Evolutionary conservation across 768 basidiomycete genomes (phyloP).

Genomic region (Daedalea quercina): DNA sequence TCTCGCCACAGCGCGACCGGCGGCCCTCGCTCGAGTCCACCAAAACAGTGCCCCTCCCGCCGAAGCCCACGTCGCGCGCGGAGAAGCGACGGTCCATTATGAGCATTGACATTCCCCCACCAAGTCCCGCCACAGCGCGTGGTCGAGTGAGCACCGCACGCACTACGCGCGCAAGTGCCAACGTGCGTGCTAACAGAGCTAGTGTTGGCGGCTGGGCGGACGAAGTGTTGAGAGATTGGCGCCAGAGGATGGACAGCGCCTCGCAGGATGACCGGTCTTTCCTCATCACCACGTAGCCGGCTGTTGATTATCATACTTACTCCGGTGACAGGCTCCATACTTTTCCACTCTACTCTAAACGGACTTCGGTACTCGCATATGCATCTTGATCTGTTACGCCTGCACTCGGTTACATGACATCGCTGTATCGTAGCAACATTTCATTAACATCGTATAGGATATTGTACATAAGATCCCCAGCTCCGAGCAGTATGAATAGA

Average conservation of each 20-base stretch:
- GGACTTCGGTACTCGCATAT: too few species aligned
- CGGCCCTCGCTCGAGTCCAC: background rate
- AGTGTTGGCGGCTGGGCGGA: background rate
- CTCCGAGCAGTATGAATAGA: too few species aligned
- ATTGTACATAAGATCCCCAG: too few species aligned
- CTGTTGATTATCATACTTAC: background rate
- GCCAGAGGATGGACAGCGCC: background rate
- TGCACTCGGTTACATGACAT: too few species aligned
- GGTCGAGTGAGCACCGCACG: background rate
- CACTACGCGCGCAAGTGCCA: too few species aligned
- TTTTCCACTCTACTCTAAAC: background rate
- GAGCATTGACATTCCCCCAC: slow-evolving; percentile 1
- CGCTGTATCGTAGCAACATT: too few species aligned
- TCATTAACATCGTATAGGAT: too few species aligned
- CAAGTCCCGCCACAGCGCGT: background rate
- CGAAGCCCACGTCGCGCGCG: background rate
- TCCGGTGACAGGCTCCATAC: background rate
- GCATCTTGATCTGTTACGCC: too few species aligned
- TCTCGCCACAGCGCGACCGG: background rate
- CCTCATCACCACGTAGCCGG: slow-evolving; percentile 1
- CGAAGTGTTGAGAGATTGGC: background rate
- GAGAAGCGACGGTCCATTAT: background rate
- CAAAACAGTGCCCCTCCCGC: slow-evolving; percentile 1
- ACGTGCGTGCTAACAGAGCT: background rate
- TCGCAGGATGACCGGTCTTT: slow-evolving; percentile 4